phyloP scores from a whole-genome alignment of 768 basidiomycete species.

The Termitomyces sp. region DNA sequence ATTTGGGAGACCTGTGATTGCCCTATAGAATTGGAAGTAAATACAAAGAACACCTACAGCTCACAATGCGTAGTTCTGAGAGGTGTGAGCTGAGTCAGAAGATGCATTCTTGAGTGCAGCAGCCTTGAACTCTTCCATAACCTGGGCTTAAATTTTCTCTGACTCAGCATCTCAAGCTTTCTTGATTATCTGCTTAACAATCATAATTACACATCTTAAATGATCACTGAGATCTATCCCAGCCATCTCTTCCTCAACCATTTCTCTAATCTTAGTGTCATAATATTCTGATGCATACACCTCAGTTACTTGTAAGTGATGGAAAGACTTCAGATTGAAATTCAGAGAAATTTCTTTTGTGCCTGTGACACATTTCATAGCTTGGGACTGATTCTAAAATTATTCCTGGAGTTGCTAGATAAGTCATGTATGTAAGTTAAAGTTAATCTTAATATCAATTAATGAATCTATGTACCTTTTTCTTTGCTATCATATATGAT shows the following conservation, averaged over 20 bases:
- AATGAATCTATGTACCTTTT: too few species aligned
- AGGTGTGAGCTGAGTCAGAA: too few species aligned
- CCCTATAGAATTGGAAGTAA: not conserved
- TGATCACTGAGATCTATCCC: not conserved
- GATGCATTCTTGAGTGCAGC: not conserved
- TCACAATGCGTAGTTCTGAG: not conserved
- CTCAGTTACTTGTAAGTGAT: too few species aligned
- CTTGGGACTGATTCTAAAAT: not conserved
- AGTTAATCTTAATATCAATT: too few species aligned
- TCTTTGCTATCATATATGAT: too few species aligned
- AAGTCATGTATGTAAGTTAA: too few species aligned
- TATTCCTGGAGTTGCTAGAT: not conserved
- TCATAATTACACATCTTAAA: not conserved
- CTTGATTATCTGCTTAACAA: not conserved
- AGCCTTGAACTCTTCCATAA: not conserved
- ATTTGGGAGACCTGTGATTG: not conserved
- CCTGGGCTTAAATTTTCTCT: not conserved
- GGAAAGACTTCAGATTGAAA: not conserved
- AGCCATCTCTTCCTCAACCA: not conserved
- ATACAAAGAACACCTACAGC: not conserved
- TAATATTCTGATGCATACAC: not conserved
- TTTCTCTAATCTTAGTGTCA: not conserved
- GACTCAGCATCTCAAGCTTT: not conserved
- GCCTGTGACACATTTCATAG: not conserved
- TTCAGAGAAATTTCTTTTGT: not conserved